These are phyloP conservation scores for Tremella fuciformis DNA, from an alignment of 768 basidiomycete species.

Conservation along the genomic window DNA sequence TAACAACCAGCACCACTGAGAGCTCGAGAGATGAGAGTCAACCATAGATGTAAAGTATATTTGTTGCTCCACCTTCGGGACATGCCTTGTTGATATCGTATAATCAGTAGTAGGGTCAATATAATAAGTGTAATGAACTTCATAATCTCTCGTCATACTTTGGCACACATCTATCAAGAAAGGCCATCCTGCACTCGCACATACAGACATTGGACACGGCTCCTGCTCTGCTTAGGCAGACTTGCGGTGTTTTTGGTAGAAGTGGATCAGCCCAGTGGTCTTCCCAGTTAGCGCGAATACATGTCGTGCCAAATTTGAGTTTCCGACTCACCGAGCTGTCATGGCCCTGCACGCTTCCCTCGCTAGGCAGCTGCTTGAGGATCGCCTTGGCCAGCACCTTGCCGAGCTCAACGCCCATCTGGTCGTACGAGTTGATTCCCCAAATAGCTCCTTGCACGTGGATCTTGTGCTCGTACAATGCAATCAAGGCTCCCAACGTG, in stretches of 20 bases:
- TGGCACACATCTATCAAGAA: no score
- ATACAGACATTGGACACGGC: not conserved
- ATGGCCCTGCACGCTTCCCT: constrained; percentile 69
- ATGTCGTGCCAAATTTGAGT: not conserved
- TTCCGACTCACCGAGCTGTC: constrained; percentile 67
- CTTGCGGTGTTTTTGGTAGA: constrained; percentile 81
- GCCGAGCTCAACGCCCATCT: constrained; percentile 99
- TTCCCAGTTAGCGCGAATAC: constrained; percentile 45
- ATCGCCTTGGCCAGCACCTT: constrained; percentile 93
- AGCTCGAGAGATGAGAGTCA: no score
- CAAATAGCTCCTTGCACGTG: constrained; percentile 95
- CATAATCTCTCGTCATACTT: no score
- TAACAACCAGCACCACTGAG: no score
- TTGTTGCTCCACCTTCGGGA: no score
- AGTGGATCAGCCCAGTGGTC: constrained; percentile 95
- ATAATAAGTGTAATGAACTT: no score
- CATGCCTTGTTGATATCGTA: no score
- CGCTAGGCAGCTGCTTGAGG: constrained; percentile 70
- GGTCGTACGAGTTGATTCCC: constrained; percentile 99
- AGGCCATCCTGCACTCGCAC: no score
- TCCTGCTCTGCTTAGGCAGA: constrained; percentile 15
- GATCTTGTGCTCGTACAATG: constrained; percentile 79
- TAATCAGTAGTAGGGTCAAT: no score
- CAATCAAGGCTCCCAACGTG: constrained; percentile 65
- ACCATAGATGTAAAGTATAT: no score